Evolutionary conservation across 169 alveolate species (phyloP).

Genomic region (Theileria luwenshuni): DNA sequence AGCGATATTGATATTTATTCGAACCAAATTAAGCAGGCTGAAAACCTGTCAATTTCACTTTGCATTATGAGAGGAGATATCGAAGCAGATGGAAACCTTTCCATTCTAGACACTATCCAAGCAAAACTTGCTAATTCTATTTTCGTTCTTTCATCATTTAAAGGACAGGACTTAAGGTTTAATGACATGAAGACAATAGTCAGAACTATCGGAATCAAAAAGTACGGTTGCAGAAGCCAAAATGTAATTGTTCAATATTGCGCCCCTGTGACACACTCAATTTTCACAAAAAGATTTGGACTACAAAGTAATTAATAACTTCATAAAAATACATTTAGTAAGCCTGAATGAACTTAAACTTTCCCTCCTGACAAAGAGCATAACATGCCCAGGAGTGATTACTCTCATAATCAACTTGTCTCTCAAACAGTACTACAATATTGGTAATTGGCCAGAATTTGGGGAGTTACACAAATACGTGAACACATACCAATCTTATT

Average conservation of each 20-base stretch:
- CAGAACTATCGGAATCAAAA: conserved; percentile 55
- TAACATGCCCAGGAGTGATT: conserved; percentile 70
- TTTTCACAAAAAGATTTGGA: conserved; percentile 28
- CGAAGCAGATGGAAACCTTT: conserved; percentile 40
- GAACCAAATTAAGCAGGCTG: conserved; percentile 53
- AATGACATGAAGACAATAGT: conserved; percentile 55
- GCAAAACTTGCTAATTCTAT: conserved; percentile 47
- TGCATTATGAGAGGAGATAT: conserved; percentile 58
- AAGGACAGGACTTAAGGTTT: conserved; percentile 33
- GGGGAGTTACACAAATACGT: neutral
- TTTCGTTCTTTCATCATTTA: conserved; percentile 51
- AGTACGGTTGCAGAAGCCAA: conserved; percentile 47
- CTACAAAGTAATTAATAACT: conserved; percentile 1
- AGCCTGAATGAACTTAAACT: conserved; percentile 40
- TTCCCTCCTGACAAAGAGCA: conserved; percentile 45
- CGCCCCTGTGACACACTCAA: conserved; percentile 49
- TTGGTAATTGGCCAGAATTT: conserved; percentile 10
- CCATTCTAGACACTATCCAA: conserved; percentile 39
- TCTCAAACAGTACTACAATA: conserved; percentile 33
- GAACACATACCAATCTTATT: conserved; percentile 37
- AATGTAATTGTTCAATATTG: conserved; percentile 51
- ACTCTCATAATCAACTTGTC: conserved; percentile 58
- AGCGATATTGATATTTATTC: conserved; percentile 35
- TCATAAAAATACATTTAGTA: conserved; percentile 18
- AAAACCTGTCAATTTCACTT: conserved; percentile 32